These are phyloP conservation scores for Phragmites australis DNA, from an alignment of 176 grass and related monocot species.

Conservation along the genomic window DNA sequence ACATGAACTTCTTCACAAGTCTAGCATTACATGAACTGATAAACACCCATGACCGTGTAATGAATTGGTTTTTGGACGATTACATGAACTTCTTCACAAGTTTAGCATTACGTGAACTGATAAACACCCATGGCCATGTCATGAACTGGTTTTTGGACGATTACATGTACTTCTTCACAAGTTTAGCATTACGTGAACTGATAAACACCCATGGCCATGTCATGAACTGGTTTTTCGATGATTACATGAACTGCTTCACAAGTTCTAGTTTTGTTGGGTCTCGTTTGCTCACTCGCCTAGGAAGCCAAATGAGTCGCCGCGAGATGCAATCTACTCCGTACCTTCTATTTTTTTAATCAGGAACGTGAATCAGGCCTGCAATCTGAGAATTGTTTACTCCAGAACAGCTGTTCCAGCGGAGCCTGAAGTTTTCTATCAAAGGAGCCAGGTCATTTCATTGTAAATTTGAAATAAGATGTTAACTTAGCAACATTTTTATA, in stretches of 20 bases:
- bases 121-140: not conserved
- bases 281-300: not conserved
- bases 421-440: not conserved
- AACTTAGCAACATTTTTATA: not conserved
- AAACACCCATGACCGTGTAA: no score
- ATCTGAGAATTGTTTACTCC: conserved; percentile 3
- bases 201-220: not conserved
- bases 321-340: not conserved
- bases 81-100: no score
- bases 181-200: not conserved
- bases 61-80: no score
- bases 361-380: conserved; percentile 24
- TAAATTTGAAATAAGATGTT: not conserved
- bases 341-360: not conserved
- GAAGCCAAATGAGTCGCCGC: not conserved
- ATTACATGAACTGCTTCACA: no score
- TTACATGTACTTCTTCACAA: no score
- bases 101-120: not conserved
- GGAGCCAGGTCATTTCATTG: not conserved
- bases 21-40: no score
- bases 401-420: not conserved
- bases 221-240: no score
- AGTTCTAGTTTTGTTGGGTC: no score
- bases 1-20: no score
- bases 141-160: no score